Base-by-base conservation (phyloP, 2,329 filamentous ascomycete genomes). In the Fusarium ramigenum region DNA sequence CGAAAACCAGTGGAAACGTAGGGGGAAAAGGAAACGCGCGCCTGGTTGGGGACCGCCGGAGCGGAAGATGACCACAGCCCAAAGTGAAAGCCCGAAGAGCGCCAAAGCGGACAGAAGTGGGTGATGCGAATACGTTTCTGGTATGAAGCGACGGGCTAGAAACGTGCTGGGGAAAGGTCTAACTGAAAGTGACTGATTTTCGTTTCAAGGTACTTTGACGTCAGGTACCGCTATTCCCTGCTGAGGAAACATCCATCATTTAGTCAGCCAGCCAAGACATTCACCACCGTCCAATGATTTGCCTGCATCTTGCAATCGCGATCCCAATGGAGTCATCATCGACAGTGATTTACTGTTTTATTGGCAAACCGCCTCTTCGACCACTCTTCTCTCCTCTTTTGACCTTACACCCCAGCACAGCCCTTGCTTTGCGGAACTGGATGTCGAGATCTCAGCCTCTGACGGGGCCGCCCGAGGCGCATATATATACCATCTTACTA, bases 51-150 rank as follows among this genome's bases (percentile, higher is more conserved):
- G 69, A 62, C 53, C 46, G 37, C 49, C 62, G 52, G 64, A 60
- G 37, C 37, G 65, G 58, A 66, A 60, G 58, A 71, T 63, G 59
- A 58, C 50, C 63, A 61, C 54, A 59, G 40, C 71, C 71, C 67
- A 69, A 74, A 77, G 71, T 32, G 73, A 77, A 77, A 68, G 56
- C 63, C 65, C 56, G 47, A 71, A 66, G 66, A 75, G 71, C 54
- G 75, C 73, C 66, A 75, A 74, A 75, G 66, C 66, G 75, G 75
- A 75, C 73, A 75, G 71, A 69, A 68, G 75, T 74, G 73, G 64
- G 60, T 67, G 71, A 66, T 75, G 72, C 75, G 66, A 65, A 66
- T 76, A 77, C 75, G 75, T 69, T 77, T 77, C 75, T 70, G 75
- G 75, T 66, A 76, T 76, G 58, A 65, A 73, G 73, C 59, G 62